phyloP scores from a whole-genome alignment of 371 early-diverging fungal genomes.

The Rhizomucor pusillus region DNA sequence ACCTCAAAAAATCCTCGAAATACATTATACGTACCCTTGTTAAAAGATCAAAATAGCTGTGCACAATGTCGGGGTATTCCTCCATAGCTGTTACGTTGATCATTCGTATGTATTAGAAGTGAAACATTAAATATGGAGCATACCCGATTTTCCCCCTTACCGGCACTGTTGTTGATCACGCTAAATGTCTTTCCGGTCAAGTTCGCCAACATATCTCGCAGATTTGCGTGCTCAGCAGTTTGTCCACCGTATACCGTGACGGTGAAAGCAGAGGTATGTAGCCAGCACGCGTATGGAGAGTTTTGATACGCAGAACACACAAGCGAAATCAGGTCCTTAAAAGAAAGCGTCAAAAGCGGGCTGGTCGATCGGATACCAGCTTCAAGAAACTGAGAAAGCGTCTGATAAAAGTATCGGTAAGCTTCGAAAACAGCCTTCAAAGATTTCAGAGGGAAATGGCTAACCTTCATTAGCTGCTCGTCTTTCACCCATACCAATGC shows the following conservation, averaged over 20 bases:
- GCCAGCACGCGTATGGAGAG: slow-evolving; percentile 51
- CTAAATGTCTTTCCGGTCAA: slow-evolving; percentile 49
- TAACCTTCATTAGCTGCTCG: slow-evolving; percentile 37
- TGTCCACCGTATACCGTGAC: slow-evolving; percentile 61
- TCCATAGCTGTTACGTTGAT: slow-evolving; percentile 43
- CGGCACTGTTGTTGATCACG: slow-evolving; percentile 46
- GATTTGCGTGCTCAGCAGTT: slow-evolving; percentile 22
- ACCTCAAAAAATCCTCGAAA: neutral
- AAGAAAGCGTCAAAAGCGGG: slow-evolving; percentile 43
- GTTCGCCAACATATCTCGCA: slow-evolving; percentile 39
- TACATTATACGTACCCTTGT: slow-evolving; percentile 40
- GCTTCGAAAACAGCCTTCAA: too few species aligned
- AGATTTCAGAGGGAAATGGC: neutral
- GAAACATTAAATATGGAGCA: neutral
- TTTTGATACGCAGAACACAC: slow-evolving; percentile 40
- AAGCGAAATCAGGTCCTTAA: slow-evolving; percentile 31
- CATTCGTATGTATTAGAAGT: too few species aligned
- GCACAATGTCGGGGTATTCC: slow-evolving; percentile 31
- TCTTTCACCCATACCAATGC: slow-evolving; percentile 31
- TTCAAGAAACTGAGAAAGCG: slow-evolving; percentile 38
- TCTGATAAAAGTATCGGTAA: neutral
- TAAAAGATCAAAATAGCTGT: slow-evolving; percentile 50
- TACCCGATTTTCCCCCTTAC: slow-evolving; percentile 18
- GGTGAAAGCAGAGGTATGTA: slow-evolving; percentile 52
- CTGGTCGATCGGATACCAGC: slow-evolving; percentile 52